phyloP scores from a whole-genome alignment of 1,284 basidiomycete genomes.

The Trichosporon sp. region DNA sequence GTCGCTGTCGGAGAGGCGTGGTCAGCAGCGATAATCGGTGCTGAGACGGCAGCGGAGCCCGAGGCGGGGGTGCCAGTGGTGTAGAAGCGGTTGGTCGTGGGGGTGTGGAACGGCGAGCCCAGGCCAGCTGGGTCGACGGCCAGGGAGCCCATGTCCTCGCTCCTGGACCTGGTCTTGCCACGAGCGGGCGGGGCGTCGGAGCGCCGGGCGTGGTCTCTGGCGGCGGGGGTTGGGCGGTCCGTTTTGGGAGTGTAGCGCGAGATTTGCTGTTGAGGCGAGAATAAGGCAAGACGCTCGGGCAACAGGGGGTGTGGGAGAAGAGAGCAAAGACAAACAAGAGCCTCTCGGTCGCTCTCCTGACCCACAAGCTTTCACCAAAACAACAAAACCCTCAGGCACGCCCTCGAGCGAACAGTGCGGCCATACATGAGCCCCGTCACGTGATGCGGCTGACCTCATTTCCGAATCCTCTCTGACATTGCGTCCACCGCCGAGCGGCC shows the following conservation, averaged over 20 bases:
- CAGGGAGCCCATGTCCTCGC: constrained; percentile 3
- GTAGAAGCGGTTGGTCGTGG: background rate
- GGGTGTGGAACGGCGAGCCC: constrained; percentile 15
- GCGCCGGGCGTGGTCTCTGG: background rate
- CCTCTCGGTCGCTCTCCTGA: background rate
- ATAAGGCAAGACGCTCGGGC: background rate
- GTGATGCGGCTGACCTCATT: background rate
- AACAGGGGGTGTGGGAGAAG: background rate
- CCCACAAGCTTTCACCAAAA: constrained; percentile 1
- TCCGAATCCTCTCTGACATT: background rate
- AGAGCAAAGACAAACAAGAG: background rate
- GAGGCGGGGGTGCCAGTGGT: background rate
- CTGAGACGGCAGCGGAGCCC: background rate
- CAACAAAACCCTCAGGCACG: background rate
- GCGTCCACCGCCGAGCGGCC: background rate
- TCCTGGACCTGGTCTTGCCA: background rate
- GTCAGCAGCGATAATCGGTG: background rate
- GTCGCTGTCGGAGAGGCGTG: background rate
- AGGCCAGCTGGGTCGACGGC: constrained; percentile 6
- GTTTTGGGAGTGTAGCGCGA: background rate
- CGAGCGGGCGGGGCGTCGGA: background rate
- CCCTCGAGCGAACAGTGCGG: background rate
- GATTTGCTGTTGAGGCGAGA: background rate
- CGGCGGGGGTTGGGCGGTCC: background rate
- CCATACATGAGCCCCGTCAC: background rate